These are phyloP conservation scores for Elymus sibiricus DNA, from an alignment of 176 grass and related monocot species.

Conservation along the genomic window DNA sequence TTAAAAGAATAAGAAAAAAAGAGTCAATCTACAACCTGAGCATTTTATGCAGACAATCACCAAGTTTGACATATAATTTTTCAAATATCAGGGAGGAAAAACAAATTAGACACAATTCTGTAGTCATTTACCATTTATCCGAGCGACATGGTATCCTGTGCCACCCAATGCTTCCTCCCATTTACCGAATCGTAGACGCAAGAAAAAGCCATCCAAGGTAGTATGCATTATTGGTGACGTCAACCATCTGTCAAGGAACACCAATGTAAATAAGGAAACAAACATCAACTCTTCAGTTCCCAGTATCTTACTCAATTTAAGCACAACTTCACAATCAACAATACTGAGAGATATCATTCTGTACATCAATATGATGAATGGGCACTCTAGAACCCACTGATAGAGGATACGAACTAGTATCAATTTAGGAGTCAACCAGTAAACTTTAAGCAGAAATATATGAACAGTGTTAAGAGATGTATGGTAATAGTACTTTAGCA, in stretches of 20 bases:
- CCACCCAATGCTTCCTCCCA: slow-evolving; percentile 79
- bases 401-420: background rate
- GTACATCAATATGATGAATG: background rate
- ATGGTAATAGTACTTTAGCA: background rate
- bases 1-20: background rate
- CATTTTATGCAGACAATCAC: background rate
- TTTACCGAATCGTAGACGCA: slow-evolving; percentile 82
- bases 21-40: slow-evolving; percentile 17
- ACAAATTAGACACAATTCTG: background rate
- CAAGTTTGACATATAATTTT: background rate
- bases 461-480: background rate
- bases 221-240: slow-evolving; percentile 49
- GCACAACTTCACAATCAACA: background rate
- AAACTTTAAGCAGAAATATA: background rate
- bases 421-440: background rate
- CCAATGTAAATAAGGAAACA: slow-evolving; percentile 22
- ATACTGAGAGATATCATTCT: slow-evolving; percentile 7
- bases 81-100: background rate
- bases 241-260: slow-evolving; percentile 61
- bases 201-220: slow-evolving; percentile 77
- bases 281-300: background rate
- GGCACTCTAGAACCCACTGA: background rate
- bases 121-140: slow-evolving; percentile 76
- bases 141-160: slow-evolving; percentile 82
- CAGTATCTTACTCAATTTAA: slow-evolving; percentile 1